Evolutionary conservation across 2,329 filamentous ascomycete genomes (phyloP).

Genomic region (Colletotrichum echinochloae): DNA sequence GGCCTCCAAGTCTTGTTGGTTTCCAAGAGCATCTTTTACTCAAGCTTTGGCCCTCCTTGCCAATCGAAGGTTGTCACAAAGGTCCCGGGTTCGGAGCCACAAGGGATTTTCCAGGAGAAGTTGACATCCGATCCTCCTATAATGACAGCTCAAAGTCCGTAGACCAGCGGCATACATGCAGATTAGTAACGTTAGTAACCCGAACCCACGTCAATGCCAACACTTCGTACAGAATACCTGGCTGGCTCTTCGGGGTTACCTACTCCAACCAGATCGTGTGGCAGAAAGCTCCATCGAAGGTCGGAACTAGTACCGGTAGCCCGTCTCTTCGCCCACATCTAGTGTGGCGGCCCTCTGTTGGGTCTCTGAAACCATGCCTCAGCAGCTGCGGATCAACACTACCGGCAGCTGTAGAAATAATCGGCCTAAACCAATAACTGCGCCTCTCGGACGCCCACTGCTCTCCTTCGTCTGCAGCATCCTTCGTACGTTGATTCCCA

Average conservation of each 20-base stretch:
- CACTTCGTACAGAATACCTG: background rate
- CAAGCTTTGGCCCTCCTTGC: background rate
- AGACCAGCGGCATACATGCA: background rate
- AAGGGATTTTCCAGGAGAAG: too few species aligned
- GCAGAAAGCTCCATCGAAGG: conserved; percentile 8
- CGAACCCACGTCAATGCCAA: background rate
- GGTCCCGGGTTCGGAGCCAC: background rate
- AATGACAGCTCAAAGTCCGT: background rate
- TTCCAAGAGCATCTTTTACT: background rate
- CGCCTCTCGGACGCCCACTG: background rate
- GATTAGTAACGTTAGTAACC: background rate
- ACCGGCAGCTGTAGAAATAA: background rate
- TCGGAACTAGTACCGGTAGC: background rate
- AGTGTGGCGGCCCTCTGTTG: background rate
- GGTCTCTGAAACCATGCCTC: background rate
- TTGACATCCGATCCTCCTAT: too few species aligned
- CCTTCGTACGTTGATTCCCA: background rate
- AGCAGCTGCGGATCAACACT: background rate
- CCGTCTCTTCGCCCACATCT: background rate
- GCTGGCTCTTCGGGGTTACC: background rate
- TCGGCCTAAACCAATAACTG: too few species aligned
- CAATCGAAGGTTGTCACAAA: background rate
- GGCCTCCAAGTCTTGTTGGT: background rate
- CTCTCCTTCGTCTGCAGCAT: background rate
- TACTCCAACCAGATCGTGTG: background rate